Evolutionary conservation across 2,329 filamentous ascomycete species (phyloP).

Genomic region (Diaporthe eres): DNA sequence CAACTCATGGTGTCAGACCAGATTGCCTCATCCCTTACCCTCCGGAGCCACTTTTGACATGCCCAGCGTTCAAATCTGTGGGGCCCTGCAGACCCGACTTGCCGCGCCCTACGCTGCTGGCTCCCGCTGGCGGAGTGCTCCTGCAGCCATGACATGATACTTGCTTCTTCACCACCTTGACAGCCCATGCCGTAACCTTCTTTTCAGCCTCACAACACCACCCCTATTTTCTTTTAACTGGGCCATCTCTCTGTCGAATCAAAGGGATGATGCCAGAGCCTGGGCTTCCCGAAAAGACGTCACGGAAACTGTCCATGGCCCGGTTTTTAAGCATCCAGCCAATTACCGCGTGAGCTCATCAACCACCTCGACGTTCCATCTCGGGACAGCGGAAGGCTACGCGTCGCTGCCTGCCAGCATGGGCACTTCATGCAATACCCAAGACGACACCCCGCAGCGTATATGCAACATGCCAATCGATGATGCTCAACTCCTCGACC

Average conservation of each 20-base stretch:
- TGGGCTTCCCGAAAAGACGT: not conserved
- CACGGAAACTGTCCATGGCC: slow-evolving; percentile 9
- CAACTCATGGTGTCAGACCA: slow-evolving; percentile 30
- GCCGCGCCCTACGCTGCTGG: slow-evolving; percentile 33
- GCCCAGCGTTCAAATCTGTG: slow-evolving; percentile 19
- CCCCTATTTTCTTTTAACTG: slow-evolving; percentile 13
- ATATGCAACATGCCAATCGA: not conserved
- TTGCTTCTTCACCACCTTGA: slow-evolving; percentile 22
- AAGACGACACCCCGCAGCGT: not conserved
- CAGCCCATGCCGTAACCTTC: slow-evolving; percentile 12
- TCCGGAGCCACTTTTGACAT: slow-evolving; percentile 20
- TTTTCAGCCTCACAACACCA: slow-evolving; percentile 25
- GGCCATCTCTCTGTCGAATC: slow-evolving; percentile 18
- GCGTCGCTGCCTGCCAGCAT: slow-evolving; percentile 5
- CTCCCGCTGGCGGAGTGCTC: slow-evolving; percentile 34
- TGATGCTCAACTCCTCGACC: not conserved
- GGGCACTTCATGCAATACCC: not conserved
- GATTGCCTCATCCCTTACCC: slow-evolving; percentile 29
- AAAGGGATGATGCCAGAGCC: not conserved
- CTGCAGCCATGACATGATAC: slow-evolving; percentile 40
- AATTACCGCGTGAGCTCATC: slow-evolving; percentile 15
- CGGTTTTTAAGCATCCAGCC: slow-evolving; percentile 1
- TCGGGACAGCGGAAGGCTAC: slow-evolving; percentile 5
- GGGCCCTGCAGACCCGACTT: slow-evolving; percentile 22
- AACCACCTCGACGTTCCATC: not conserved